Percentiles rank a stretch among this genome's conserved stretches.
Conservation (phyloP, 345 rosid species). For the Ricinus communis region DNA sequence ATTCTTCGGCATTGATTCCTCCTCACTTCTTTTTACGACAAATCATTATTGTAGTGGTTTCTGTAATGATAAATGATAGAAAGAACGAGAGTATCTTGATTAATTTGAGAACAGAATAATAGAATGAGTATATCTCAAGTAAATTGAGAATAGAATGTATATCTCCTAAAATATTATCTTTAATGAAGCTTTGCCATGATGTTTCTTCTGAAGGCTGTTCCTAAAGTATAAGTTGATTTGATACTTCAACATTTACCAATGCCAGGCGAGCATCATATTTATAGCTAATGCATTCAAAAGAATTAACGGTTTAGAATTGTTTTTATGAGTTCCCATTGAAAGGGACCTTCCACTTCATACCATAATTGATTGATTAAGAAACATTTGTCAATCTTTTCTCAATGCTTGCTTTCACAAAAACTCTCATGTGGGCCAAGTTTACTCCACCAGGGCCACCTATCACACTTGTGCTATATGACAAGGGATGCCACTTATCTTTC, state of each 20-base stretch:
- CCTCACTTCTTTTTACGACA: not conserved
- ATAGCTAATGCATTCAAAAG: not conserved
- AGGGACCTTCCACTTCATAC: not conserved
- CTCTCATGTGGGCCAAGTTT: not conserved
- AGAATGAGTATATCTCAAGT: not conserved
- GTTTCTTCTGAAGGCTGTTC: conserved; percentile 4
- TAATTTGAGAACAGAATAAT: conserved; percentile 1
- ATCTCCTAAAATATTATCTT: not conserved
- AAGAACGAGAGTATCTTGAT: not conserved
- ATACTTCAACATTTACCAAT: not conserved
- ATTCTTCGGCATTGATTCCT: not conserved
- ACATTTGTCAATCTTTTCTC: not conserved
- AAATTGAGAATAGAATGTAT: conserved; percentile 1
- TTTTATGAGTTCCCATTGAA: not conserved
- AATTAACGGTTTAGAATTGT: not conserved
- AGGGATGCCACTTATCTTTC: not conserved
- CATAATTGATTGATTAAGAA: conserved; percentile 3
- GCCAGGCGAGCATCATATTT: not conserved
- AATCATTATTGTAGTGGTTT: not conserved
- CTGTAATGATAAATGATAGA: not conserved
- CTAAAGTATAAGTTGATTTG: conserved; percentile 2
- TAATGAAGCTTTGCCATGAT: not conserved
- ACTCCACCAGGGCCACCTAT: not conserved
- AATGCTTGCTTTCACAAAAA: not conserved
- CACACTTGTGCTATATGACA: not conserved